Conservation (phyloP, 1,284 basidiomycete species). For the Rhodotorula sp. region DNA sequence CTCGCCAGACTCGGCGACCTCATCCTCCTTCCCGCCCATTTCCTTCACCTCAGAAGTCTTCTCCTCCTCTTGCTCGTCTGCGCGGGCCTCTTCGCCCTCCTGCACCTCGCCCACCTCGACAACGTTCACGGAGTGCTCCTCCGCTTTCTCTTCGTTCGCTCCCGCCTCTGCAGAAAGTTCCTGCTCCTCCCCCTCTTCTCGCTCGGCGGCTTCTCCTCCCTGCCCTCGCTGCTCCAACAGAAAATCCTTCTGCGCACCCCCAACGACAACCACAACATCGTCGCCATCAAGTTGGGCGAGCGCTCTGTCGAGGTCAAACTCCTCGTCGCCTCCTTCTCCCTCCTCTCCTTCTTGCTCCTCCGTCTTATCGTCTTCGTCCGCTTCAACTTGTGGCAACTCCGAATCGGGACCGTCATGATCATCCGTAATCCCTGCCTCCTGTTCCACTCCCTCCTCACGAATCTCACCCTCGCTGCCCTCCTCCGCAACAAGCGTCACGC, state of each 20-base stretch:
- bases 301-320: slow-evolving; percentile 31
- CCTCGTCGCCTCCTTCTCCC: slow-evolving; percentile 13
- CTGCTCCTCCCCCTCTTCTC: slow-evolving; percentile 1
- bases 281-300: slow-evolving; percentile 34
- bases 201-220: background rate
- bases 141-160: background rate
- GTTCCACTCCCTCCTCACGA: background rate
- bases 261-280: slow-evolving; percentile 27
- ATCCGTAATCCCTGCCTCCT: background rate
- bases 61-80: background rate
- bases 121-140: background rate
- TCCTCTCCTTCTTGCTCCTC: slow-evolving; percentile 7
- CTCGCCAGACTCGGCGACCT: too few relatives aligned
- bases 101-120: slow-evolving; percentile 1
- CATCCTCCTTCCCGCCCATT: background rate
- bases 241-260: slow-evolving; percentile 36
- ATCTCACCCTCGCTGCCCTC: background rate
- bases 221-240: slow-evolving; percentile 13
- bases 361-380: background rate
- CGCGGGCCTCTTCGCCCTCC: background rate
- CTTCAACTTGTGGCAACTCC: slow-evolving; percentile 2
- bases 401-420: slow-evolving; percentile 27
- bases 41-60: background rate
- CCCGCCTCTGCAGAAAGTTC: background rate
- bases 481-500: background rate